Base-by-base conservation (phyloP, 2,329 filamentous ascomycete genomes). In the Sporothrix pallida region DNA sequence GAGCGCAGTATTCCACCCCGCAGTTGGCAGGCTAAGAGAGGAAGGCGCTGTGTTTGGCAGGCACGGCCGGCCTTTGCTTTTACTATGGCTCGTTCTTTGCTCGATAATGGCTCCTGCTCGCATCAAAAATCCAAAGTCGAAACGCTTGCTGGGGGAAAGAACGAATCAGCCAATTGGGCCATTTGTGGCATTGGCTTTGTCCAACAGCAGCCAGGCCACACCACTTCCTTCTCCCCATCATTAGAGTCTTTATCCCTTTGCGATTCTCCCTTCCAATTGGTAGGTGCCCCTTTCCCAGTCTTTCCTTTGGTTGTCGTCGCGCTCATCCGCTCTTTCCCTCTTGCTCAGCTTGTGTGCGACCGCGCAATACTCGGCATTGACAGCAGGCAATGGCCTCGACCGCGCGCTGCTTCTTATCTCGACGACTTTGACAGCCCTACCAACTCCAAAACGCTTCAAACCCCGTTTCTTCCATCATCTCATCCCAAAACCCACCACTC, bases 351-450 rank as follows among this genome's bases (percentile, higher is more conserved):
- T 48, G 42, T 26, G 20, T 15, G 65, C 63, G 23, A 52, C 46
- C 26, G 44, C 63, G 46, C 63, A 68, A 50, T 68, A 68, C 23
- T 68, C 46, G 65, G 65, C 65, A 68, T 52, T 68, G 46, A 46
- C 13, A 20, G 10, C 17, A 12, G 9, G 7, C 58, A 44, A 42
- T 42, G 58, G 37, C 37, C 31, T 67, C 62, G 42, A 23, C 42
- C 15, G 12, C 12, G 17, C 13, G 42, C 62, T 23, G 62, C 42
- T 67, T 67, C 62, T 48, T 26, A 48, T 48, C 62, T 26, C 15
- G 62, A 67, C 62, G 12, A 20, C 44, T 65, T 44, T 48, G 26
- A 68, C 65, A 37, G 46, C 65, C 46, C 23, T 37, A 52, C 65
- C 46, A 13, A 46, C 65, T 37, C 13, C 44, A 46, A 65, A 65